Conservation (phyloP, 1,284 basidiomycete genomes). For the Volvariella volvacea region DNA sequence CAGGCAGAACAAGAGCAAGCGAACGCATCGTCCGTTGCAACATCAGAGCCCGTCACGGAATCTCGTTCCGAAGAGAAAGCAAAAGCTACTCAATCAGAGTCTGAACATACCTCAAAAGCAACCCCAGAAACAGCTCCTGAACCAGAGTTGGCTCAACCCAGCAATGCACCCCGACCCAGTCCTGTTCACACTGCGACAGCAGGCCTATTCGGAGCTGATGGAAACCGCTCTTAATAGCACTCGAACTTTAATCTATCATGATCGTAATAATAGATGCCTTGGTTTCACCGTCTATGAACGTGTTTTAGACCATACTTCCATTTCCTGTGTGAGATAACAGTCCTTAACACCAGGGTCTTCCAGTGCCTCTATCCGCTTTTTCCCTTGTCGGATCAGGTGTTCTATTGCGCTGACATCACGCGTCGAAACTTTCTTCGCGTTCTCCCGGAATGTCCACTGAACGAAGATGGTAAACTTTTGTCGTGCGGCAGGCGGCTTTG, state of each 20-base stretch:
- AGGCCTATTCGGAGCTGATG: slow-evolving; percentile 13
- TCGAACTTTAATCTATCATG: neutral
- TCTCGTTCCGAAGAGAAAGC: neutral
- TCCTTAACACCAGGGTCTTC: slow-evolving; percentile 61
- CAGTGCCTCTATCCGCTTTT: slow-evolving; percentile 60
- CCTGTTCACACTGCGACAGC: slow-evolving; percentile 13
- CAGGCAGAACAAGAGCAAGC: slow-evolving; percentile 5
- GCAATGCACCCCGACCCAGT: slow-evolving; percentile 4
- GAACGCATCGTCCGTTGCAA: neutral
- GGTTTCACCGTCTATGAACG: slow-evolving; percentile 2
- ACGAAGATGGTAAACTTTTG: slow-evolving; percentile 62
- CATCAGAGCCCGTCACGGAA: neutral
- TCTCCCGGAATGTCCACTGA: slow-evolving; percentile 60
- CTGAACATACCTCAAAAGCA: neutral
- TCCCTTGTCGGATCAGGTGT: slow-evolving; percentile 61
- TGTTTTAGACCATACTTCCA: slow-evolving; percentile 51
- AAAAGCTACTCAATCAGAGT: neutral
- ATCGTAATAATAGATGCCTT: neutral
- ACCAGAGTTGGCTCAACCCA: neutral
- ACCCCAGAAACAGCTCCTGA: neutral
- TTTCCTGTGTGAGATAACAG: slow-evolving; percentile 63
- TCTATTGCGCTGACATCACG: slow-evolving; percentile 65
- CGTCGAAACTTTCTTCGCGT: slow-evolving; percentile 51
- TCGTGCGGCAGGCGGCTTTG: slow-evolving; percentile 53
- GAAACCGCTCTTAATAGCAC: neutral